A percentile compares a stretch with the other conserved stretches of the same genome.
Evolutionary conservation across 768 basidiomycete genomes (phyloP).

Genomic region (Tephrocybe sp.): DNA sequence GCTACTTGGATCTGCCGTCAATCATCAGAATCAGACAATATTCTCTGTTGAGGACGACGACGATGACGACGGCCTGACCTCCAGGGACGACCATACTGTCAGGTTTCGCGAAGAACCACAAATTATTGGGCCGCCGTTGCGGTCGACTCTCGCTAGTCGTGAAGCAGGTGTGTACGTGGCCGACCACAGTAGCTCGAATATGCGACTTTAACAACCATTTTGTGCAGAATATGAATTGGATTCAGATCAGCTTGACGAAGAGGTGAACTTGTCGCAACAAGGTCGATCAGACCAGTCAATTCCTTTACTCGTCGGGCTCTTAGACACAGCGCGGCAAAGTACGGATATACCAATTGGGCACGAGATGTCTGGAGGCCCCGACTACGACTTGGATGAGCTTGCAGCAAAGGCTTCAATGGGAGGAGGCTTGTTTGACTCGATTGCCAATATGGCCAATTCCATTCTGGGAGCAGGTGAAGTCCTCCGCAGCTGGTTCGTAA

Average conservation of each 20-base stretch:
- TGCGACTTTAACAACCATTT: constrained; percentile 11
- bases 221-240: constrained; percentile 78
- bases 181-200: constrained; percentile 1
- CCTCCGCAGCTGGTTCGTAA: constrained; percentile 16
- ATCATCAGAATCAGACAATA: constrained; percentile 37
- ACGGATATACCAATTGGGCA: constrained; percentile 47
- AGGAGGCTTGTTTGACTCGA: constrained; percentile 74
- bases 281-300: constrained; percentile 51
- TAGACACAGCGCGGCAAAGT: constrained; percentile 61
- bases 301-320: constrained; percentile 78
- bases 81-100: constrained; percentile 45
- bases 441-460: constrained; percentile 95
- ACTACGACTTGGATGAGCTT: constrained; percentile 70
- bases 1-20: constrained; percentile 49
- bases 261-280: constrained; percentile 26
- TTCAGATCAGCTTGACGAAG: constrained; percentile 70
- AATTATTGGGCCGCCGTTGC: constrained; percentile 63
- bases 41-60: constrained; percentile 62
- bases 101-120: constrained; percentile 70
- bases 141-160: constrained; percentile 73
- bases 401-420: constrained; percentile 64
- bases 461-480: constrained; percentile 85
- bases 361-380: constrained; percentile 28
- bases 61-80: constrained; percentile 40
- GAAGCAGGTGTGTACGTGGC: constrained; percentile 68